Conservation (phyloP, 1,139 yeast species). For the Nadsonia starkeyi-henricii region DNA sequence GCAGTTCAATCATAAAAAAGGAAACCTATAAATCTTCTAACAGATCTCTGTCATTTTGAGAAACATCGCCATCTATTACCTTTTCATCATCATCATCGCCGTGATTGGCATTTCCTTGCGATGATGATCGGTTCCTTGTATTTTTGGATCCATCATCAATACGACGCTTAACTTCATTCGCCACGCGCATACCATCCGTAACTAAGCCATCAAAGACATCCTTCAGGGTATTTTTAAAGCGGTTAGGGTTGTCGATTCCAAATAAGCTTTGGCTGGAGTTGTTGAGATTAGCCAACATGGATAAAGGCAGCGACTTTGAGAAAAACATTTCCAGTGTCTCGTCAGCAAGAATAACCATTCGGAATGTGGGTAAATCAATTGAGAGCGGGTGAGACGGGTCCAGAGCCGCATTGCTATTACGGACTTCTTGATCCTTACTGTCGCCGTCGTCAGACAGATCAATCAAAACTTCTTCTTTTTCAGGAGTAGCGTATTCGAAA, state of each 20-base stretch:
- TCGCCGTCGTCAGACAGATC: conserved; percentile 14
- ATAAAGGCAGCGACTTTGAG: conserved; percentile 45
- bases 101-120: conserved; percentile 4
- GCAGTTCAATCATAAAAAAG: no score
- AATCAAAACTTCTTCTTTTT: conserved; percentile 23
- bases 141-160: conserved; percentile 44
- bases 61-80: conserved; percentile 19
- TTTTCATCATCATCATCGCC: conserved; percentile 19
- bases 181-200: conserved; percentile 86
- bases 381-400: conserved; percentile 67
- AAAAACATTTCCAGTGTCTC: conserved; percentile 83
- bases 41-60: conserved; percentile 26
- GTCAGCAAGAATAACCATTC: conserved; percentile 91
- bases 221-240: conserved; percentile 42
- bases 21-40: conserved; percentile 16
- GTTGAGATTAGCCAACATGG: conserved; percentile 43
- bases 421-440: conserved; percentile 14
- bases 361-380: conserved; percentile 73
- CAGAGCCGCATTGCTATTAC: conserved; percentile 53
- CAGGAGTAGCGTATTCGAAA: conserved; percentile 80
- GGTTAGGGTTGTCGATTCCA: conserved; percentile 20
- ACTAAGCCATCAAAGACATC: conserved; percentile 84
- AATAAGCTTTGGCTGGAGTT: conserved; percentile 1
- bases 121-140: conserved; percentile 1
- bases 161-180: conserved; percentile 72